These are phyloP conservation scores for Gymnopus androsaceus DNA, from an alignment of 1,284 basidiomycete species.

Conservation along the genomic window DNA sequence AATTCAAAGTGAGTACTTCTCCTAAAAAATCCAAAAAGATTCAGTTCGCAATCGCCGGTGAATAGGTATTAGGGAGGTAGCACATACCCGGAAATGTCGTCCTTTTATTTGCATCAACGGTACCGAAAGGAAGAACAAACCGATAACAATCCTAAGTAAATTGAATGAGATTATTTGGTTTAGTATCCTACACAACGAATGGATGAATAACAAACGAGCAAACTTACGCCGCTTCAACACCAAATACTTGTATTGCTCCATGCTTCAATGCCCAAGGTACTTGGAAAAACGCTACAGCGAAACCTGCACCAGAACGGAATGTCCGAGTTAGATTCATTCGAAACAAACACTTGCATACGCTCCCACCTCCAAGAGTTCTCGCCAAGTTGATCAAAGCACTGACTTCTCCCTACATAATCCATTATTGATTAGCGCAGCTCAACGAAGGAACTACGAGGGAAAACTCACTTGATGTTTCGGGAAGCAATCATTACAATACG, in stretches of 20 bases:
- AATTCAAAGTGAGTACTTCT: conserved; percentile 4
- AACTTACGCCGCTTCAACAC: conserved; percentile 49
- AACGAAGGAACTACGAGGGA: neutral
- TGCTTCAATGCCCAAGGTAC: conserved; percentile 50
- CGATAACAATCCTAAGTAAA: conserved; percentile 45
- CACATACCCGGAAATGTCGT: conserved; percentile 43
- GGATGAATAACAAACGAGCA: neutral
- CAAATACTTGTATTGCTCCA: conserved; percentile 52
- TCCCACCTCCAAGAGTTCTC: conserved; percentile 53
- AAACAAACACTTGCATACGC: neutral
- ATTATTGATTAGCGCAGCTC: neutral
- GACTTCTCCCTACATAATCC: conserved; percentile 52
- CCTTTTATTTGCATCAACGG: conserved; percentile 57
- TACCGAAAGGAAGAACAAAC: conserved; percentile 54
- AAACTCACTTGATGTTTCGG: conserved; percentile 40
- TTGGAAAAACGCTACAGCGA: conserved; percentile 63
- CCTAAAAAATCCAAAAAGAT: neutral
- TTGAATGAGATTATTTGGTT: too few relatives aligned
- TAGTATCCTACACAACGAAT: neutral
- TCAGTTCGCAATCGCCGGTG: neutral
- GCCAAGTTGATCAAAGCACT: conserved; percentile 61
- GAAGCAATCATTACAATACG: conserved; percentile 48
- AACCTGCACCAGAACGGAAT: too few relatives aligned
- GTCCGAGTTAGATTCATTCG: neutral
- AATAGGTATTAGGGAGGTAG: neutral